These are phyloP conservation scores for Cordyceps tenuipes DNA, from an alignment of 2,329 filamentous ascomycete species.

Conservation along the genomic window DNA sequence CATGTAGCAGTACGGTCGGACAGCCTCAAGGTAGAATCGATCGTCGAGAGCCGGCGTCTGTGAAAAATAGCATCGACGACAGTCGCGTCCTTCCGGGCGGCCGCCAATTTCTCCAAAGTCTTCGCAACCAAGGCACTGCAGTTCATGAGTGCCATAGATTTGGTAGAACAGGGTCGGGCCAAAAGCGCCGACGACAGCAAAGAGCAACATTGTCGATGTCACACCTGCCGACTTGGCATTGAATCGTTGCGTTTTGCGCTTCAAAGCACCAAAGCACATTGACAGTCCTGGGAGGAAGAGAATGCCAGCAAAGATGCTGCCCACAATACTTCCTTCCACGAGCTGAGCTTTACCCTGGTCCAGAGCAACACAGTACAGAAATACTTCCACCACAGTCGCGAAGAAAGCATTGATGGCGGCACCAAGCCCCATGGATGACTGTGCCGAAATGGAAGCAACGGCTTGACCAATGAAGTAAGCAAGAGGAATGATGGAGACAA, in stretches of 20 bases:
- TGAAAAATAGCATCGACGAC: slow-evolving; percentile 87
- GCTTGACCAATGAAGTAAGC: slow-evolving; percentile 99
- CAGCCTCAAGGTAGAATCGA: slow-evolving; percentile 81
- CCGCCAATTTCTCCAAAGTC: slow-evolving; percentile 32
- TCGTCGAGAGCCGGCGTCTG: slow-evolving; percentile 79
- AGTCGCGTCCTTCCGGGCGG: slow-evolving; percentile 55
- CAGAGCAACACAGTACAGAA: slow-evolving; percentile 90
- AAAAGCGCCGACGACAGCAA: slow-evolving; percentile 91
- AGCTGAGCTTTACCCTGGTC: slow-evolving; percentile 86
- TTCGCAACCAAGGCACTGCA: slow-evolving; percentile 67
- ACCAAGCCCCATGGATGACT: slow-evolving; percentile 96
- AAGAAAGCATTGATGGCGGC: slow-evolving; percentile 98
- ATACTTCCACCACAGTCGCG: slow-evolving; percentile 94
- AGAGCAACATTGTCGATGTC: slow-evolving; percentile 94
- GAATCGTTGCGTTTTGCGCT: slow-evolving; percentile 96
- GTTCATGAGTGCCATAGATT: slow-evolving; percentile 94
- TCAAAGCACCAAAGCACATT: slow-evolving; percentile 98
- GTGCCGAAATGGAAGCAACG: slow-evolving; percentile 94
- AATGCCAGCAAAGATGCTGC: slow-evolving; percentile 95
- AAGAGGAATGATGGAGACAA: slow-evolving; percentile 89
- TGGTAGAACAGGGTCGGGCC: slow-evolving; percentile 96
- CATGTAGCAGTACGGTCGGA: slow-evolving; percentile 88
- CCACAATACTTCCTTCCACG: slow-evolving; percentile 93
- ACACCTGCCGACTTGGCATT: slow-evolving; percentile 94
- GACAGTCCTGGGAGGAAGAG: slow-evolving; percentile 89